Conservation (phyloP, 192 early-diverging fungal genomes). For the Umbelopsis sp. region DNA sequence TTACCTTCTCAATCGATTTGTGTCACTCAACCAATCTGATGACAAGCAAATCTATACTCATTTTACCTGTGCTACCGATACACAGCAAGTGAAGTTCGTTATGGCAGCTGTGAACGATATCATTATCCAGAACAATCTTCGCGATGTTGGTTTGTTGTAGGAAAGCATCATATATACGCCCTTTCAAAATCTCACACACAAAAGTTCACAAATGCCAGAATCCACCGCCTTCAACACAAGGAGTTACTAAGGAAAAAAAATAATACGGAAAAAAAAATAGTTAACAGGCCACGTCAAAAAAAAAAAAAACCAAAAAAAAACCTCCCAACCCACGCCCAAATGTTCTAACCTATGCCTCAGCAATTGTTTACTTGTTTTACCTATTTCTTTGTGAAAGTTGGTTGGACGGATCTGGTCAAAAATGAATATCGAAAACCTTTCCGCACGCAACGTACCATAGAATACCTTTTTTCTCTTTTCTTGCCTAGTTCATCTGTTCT, state of each 20-base stretch:
- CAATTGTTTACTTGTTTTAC: not conserved
- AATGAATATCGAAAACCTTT: not conserved
- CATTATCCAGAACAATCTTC: constrained; percentile 82
- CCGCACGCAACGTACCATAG: constrained; percentile 6
- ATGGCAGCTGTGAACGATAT: constrained; percentile 92
- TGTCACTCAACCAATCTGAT: constrained; percentile 76
- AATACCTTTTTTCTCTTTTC: constrained; percentile 9
- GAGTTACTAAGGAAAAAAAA: not conserved
- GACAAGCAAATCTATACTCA: constrained; percentile 87
- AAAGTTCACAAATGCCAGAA: not conserved
- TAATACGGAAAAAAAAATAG: not conserved
- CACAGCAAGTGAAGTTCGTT: constrained; percentile 85
- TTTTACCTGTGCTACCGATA: constrained; percentile 88
- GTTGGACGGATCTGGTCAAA: not conserved
- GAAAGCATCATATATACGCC: constrained; percentile 12
- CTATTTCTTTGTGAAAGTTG: not conserved
- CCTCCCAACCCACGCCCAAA: too few species aligned
- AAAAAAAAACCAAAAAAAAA: not conserved
- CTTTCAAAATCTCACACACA: too few species aligned
- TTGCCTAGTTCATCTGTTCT: not conserved
- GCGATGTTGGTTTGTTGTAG: constrained; percentile 77
- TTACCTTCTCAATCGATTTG: constrained; percentile 81
- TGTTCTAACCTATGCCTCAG: not conserved
- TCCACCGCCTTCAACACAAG: not conserved
- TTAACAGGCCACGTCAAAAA: not conserved